Evolutionary conservation across 1,284 basidiomycete species (phyloP).

Genomic region (Austropuccinia psidii): DNA sequence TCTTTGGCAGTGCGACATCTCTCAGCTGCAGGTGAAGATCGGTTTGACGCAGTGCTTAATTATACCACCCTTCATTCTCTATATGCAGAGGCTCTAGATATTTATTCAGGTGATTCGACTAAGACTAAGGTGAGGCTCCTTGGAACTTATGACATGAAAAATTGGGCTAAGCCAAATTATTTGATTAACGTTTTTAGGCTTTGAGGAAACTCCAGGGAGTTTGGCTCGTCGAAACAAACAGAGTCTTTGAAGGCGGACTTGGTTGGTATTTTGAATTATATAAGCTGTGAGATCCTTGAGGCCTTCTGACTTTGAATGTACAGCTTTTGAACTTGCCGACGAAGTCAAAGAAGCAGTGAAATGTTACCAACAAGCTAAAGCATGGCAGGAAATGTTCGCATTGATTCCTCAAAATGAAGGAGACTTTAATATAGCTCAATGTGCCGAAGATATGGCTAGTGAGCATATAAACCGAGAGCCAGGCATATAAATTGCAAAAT

Average conservation of each 20-base stretch:
- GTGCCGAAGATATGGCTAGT: constrained; percentile 45
- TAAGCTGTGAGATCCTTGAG: background rate
- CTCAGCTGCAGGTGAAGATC: constrained; percentile 59
- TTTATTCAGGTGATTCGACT: constrained; percentile 61
- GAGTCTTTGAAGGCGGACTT: constrained; percentile 72
- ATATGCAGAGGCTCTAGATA: constrained; percentile 62
- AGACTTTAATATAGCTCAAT: constrained; percentile 50
- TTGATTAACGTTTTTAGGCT: constrained; percentile 4
- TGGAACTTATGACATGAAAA: background rate
- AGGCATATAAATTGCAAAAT: background rate
- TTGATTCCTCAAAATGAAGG: constrained; percentile 54
- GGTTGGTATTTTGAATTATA: constrained; percentile 50
- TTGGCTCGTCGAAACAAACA: constrained; percentile 59
- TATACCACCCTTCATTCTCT: constrained; percentile 75
- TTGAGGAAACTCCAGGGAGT: constrained; percentile 15
- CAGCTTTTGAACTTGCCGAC: constrained; percentile 66
- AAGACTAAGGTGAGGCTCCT: constrained; percentile 55
- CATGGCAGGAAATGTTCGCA: constrained; percentile 86
- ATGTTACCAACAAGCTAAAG: constrained; percentile 71
- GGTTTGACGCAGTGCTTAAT: constrained; percentile 68
- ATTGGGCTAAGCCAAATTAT: background rate
- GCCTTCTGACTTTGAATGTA: background rate
- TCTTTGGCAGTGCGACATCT: constrained; percentile 70
- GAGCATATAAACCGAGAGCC: constrained; percentile 68
- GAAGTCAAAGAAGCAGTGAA: constrained; percentile 66